Percentiles rank a stretch among this genome's conserved stretches.
phyloP scores from a whole-genome alignment of 352 stramenopile genomes.

The Globisporangium takayamanum region DNA sequence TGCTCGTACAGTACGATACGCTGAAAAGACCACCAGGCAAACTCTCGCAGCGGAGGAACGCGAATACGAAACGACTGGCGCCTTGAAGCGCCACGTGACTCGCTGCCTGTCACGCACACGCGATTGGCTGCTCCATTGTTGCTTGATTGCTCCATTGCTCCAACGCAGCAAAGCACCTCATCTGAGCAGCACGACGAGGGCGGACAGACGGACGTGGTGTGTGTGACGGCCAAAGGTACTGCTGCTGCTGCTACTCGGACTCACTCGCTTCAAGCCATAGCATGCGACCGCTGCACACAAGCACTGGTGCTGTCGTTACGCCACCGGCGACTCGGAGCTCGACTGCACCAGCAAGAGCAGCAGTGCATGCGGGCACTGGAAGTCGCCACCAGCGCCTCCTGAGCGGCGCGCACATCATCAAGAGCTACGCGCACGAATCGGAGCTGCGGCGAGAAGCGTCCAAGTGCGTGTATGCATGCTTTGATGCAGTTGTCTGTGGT shows the following conservation, averaged over 20 bases:
- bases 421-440: conserved; percentile 39
- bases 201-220: not conserved
- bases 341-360: not conserved
- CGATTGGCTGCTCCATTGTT: not conserved
- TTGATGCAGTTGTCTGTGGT: not conserved
- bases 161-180: not conserved
- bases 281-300: not conserved
- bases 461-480: conserved; percentile 15
- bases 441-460: conserved; percentile 30
- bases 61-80: not conserved
- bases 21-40: too few relatives aligned
- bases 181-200: not conserved
- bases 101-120: not conserved
- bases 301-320: not conserved
- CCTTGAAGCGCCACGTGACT: not conserved
- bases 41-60: too few relatives aligned
- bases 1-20: too few relatives aligned
- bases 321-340: not conserved
- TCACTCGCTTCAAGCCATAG: not conserved
- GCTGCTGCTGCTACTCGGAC: too few relatives aligned
- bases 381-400: conserved; percentile 13
- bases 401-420: conserved; percentile 34
- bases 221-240: too few relatives aligned
- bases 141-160: too few relatives aligned
- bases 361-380: not conserved